Base-by-base conservation (phyloP, 2,329 filamentous ascomycete species). In the Hypoxylon sp. region DNA sequence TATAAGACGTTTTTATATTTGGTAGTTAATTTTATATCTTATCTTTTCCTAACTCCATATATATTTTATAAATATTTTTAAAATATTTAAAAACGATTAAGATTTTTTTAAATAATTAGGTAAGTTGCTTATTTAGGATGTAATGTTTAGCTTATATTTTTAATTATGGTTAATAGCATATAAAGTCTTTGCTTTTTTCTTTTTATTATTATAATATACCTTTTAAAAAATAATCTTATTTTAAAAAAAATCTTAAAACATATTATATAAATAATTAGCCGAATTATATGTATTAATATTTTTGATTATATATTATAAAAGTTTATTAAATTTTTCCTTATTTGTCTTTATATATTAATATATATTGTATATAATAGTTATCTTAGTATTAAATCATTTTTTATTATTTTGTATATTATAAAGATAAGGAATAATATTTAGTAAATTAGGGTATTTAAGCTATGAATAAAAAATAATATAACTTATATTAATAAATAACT, bases 211-310 rank as follows among this genome's bases (percentile, higher is more conserved):
- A 44, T 44, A 44, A 44, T 44, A 44, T 44, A 17, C 8, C 17
- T 44, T 44, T 44, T 44, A 44, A 44, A 44, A 44, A 9, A 17
- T 44, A 17, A 44, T 44, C 13, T 44, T 44, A 44, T 35, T 35
- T 35, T 35, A 35, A 35, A 35, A 35, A 9, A 35, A 35, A 2
- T 35, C 6, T 35, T 35, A 44, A 17, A 44, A 44, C 5, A 17
- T 13, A 2, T 44, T 44, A 44, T 44, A 17, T 44, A 44, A 44
- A 44, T 44, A 44, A 3, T 8, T 44, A 3, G 17, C 17, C 2
- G 17, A 17, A 9, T 44, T 44, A 44, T 44, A 44, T 2, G 17
- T 13, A 4, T n/a, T n/a, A 17, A 17, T 44, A 44, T 44, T 17
- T 6, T 44, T 44, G 5, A 17, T 44, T 2, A 44, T 44, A 44